Conservation (phyloP, 129 eudicot genomes). For the Chrysanthemum makinoi region DNA sequence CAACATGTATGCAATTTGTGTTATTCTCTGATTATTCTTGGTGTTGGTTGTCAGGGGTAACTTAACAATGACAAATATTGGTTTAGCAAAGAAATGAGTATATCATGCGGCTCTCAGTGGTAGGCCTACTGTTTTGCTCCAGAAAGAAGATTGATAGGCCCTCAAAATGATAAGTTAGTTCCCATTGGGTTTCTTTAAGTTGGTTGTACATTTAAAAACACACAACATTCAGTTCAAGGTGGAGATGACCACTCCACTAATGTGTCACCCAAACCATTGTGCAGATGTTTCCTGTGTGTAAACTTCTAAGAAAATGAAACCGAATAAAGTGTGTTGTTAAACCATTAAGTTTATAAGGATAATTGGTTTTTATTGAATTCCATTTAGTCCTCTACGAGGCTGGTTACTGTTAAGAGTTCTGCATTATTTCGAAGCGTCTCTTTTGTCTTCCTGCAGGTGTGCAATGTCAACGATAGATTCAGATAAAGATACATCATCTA, state of each 20-base stretch:
- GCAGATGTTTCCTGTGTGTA: conserved; percentile 27
- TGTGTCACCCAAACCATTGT: conserved; percentile 5
- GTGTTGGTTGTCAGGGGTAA: conserved; percentile 64
- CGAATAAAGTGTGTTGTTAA: conserved; percentile 29
- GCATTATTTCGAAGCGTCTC: conserved; percentile 54
- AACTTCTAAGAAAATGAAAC: conserved; percentile 19
- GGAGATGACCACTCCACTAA: not conserved
- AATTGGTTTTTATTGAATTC: not conserved
- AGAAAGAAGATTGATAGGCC: conserved; percentile 85
- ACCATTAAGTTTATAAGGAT: conserved; percentile 7
- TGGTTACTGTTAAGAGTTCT: not conserved
- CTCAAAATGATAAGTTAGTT: conserved; percentile 34
- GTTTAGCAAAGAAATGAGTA: conserved; percentile 91
- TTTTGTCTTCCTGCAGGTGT: conserved; percentile 87
- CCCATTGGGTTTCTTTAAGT: conserved; percentile 1
- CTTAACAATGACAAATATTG: conserved; percentile 72
- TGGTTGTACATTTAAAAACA: conserved; percentile 28
- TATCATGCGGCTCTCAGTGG: conserved; percentile 95
- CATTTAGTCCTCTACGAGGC: not conserved
- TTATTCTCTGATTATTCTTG: not conserved
- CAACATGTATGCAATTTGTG: not conserved
- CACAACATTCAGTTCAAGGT: conserved; percentile 18
- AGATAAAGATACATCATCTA: conserved; percentile 35
- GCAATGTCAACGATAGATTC: conserved; percentile 45
- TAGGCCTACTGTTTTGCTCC: conserved; percentile 84